Evolutionary conservation across 2,329 filamentous ascomycete genomes (phyloP).

Genomic region (Fusarium verticillioides): DNA sequence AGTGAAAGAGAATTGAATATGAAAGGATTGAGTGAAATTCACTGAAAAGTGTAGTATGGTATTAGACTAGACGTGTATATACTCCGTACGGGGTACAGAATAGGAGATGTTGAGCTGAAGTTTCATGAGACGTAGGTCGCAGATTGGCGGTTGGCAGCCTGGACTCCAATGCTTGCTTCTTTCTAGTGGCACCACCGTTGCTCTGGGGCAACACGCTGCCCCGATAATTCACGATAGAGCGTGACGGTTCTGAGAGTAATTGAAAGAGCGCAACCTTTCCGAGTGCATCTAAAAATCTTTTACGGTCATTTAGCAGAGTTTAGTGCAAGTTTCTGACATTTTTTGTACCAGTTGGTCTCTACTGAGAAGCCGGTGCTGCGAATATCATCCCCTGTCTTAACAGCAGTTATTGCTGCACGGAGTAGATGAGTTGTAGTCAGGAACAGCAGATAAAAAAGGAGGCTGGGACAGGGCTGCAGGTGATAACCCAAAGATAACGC

Average conservation of each 20-base stretch:
- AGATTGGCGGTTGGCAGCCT: conserved; percentile 32
- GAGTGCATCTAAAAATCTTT: background rate
- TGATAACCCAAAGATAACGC: conserved; percentile 19
- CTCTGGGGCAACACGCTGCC: conserved; percentile 43
- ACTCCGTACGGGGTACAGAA: background rate
- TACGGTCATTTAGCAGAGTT: too few species aligned
- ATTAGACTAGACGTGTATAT: too few species aligned
- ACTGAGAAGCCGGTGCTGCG: background rate
- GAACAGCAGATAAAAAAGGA: conserved; percentile 36
- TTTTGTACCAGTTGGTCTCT: background rate
- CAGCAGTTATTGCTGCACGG: conserved; percentile 47
- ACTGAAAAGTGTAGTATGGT: background rate
- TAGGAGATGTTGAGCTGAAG: conserved; percentile 16
- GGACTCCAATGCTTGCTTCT: conserved; percentile 29
- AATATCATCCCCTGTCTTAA: conserved; percentile 33
- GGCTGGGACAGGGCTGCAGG: conserved; percentile 47
- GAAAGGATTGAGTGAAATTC: background rate
- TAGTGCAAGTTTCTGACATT: background rate
- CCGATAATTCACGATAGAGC: conserved; percentile 44
- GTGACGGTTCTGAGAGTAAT: background rate
- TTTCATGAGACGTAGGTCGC: conserved; percentile 26
- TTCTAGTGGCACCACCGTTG: conserved; percentile 33
- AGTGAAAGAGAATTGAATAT: background rate
- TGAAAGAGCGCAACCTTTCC: background rate
- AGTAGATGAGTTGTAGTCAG: conserved; percentile 37